phyloP scores from a whole-genome alignment of 1,284 basidiomycete genomes.

The Hypsizygus ulmarius region DNA sequence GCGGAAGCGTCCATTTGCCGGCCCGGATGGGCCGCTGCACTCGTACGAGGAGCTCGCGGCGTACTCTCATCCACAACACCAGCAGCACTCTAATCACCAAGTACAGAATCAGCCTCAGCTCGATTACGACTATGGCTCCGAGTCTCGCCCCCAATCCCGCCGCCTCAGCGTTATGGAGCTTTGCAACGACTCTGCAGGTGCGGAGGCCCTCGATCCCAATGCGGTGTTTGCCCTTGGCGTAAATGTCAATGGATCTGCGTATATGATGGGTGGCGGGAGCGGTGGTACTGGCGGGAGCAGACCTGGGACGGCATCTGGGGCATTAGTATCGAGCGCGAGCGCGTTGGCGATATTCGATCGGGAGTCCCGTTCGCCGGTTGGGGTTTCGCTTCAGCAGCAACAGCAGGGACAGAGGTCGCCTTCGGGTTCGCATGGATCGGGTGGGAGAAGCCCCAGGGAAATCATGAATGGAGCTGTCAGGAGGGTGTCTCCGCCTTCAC shows the following conservation, averaged over 20 bases:
- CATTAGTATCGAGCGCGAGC: neutral
- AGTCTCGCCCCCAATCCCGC: slow-evolving; percentile 71
- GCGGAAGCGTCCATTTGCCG: slow-evolving; percentile 63
- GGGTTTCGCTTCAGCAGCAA: neutral
- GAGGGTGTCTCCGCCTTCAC: neutral
- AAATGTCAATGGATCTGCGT: slow-evolving; percentile 1
- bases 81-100: slow-evolving; percentile 12
- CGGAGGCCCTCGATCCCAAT: slow-evolving; percentile 26
- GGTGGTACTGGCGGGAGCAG: neutral
- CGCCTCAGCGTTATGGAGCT: slow-evolving; percentile 81
- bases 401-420: neutral
- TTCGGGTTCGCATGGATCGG: neutral
- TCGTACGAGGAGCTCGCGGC: slow-evolving; percentile 19
- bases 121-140: slow-evolving; percentile 58
- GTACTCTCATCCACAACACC: slow-evolving; percentile 19
- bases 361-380: neutral
- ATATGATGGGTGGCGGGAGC: neutral
- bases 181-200: slow-evolving; percentile 61
- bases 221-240: slow-evolving; percentile 21
- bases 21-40: slow-evolving; percentile 50
- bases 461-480: neutral
- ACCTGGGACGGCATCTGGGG: neutral
- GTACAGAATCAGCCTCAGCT: slow-evolving; percentile 5
- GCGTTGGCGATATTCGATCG: slow-evolving; percentile 1
- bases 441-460: neutral